Conservation (phyloP, 192 early-diverging fungal genomes). For the Podila epigama region DNA sequence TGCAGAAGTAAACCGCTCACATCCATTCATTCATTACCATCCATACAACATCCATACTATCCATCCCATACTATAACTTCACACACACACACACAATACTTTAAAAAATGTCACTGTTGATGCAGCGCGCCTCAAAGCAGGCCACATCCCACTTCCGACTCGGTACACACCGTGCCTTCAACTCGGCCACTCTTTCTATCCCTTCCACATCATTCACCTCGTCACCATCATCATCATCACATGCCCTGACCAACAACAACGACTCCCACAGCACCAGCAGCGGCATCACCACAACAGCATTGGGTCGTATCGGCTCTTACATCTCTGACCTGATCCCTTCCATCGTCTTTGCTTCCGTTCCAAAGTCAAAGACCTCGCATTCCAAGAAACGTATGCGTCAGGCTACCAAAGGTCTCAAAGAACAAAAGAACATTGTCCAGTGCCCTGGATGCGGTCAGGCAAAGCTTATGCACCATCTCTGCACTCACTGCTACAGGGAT, state of each 20-base stretch:
- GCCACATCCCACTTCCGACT: background rate
- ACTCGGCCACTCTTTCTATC: background rate
- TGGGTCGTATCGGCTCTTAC: constrained; percentile 43
- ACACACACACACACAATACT: background rate
- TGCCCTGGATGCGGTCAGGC: constrained; percentile 82
- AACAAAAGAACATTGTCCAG: constrained; percentile 68
- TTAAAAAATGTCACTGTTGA: background rate
- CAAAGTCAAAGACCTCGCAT: constrained; percentile 94
- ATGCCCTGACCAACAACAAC: background rate
- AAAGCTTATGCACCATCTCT: constrained; percentile 81
- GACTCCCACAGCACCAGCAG: background rate
- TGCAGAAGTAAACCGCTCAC: too few relatives aligned
- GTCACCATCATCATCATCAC: background rate
- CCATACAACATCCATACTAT: too few relatives aligned
- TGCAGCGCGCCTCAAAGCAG: background rate
- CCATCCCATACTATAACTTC: background rate
- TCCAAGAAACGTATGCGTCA: constrained; percentile 88
- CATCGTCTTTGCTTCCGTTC: constrained; percentile 66
- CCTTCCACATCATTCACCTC: background rate
- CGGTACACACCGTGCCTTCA: background rate
- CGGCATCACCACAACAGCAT: constrained; percentile 24
- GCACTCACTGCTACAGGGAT: constrained; percentile 75
- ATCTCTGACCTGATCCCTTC: constrained; percentile 46
- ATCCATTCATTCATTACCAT: too few relatives aligned
- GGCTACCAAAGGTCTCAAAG: constrained; percentile 78